These are phyloP conservation scores for Yamadazyma diospyri DNA, from an alignment of 1,139 yeast genomes.

Conservation along the genomic window DNA sequence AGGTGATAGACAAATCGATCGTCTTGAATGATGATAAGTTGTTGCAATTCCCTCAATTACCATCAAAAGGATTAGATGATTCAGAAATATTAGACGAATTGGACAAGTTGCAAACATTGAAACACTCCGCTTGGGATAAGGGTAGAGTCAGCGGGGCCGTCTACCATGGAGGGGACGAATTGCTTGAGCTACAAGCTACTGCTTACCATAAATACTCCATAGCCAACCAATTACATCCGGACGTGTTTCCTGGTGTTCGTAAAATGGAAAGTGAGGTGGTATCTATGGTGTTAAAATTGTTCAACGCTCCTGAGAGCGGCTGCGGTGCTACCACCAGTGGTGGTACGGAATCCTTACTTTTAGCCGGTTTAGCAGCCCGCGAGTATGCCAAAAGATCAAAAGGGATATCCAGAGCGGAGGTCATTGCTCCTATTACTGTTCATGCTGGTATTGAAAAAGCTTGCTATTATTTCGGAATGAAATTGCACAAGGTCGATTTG, in stretches of 20 bases:
- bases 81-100: slow-evolving; percentile 45
- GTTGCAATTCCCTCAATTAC: slow-evolving; percentile 50
- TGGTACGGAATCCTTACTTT: slow-evolving; percentile 89
- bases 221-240: slow-evolving; percentile 95
- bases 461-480: slow-evolving; percentile 85
- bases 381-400: slow-evolving; percentile 54
- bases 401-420: slow-evolving; percentile 75
- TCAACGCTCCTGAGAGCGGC: slow-evolving; percentile 67
- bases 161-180: slow-evolving; percentile 85
- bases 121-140: slow-evolving; percentile 74
- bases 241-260: slow-evolving; percentile 93
- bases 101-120: slow-evolving; percentile 44
- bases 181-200: slow-evolving; percentile 66
- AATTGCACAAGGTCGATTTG: slow-evolving; percentile 73
- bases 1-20: slow-evolving; percentile 50
- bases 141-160: slow-evolving; percentile 95
- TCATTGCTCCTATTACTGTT: slow-evolving; percentile 82
- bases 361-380: slow-evolving; percentile 84
- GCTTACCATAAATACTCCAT: slow-evolving; percentile 78
- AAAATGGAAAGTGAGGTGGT: slow-evolving; percentile 97
- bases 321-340: slow-evolving; percentile 95
- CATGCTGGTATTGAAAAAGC: slow-evolving; percentile 98
- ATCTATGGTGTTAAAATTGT: slow-evolving; percentile 78
- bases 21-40: slow-evolving; percentile 49
- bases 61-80: slow-evolving; percentile 52